phyloP scores from a whole-genome alignment of 306 rosid genomes.

The Astragalus membranaceus region DNA sequence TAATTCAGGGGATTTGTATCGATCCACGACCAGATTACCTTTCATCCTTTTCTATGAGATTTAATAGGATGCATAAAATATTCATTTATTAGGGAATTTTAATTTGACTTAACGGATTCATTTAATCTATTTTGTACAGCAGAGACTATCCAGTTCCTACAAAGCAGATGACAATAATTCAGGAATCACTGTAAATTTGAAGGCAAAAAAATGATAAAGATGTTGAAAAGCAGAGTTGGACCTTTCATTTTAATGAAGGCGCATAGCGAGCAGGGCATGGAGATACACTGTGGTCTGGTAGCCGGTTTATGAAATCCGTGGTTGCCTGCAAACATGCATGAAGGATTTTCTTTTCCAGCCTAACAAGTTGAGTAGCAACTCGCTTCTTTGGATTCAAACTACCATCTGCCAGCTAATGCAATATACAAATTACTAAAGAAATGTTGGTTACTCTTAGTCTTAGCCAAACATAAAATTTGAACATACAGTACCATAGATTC shows the following conservation, averaged over 20 bases:
- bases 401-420: conserved; percentile 54
- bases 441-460: background rate
- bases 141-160: conserved; percentile 21
- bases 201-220: background rate
- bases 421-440: conserved; percentile 19
- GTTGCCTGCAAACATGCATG: conserved; percentile 78
- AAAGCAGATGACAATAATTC: background rate
- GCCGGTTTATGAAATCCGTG: conserved; percentile 49
- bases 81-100: background rate
- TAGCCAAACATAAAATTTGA: background rate
- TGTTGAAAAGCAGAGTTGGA: background rate
- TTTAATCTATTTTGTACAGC: conserved; percentile 15
- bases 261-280: conserved; percentile 91
- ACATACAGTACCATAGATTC: conserved; percentile 58
- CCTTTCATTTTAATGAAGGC: conserved; percentile 71
- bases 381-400: conserved; percentile 71
- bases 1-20: background rate
- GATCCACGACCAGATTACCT: background rate
- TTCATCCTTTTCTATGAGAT: conserved; percentile 4
- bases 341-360: conserved; percentile 82
- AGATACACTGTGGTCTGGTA: conserved; percentile 72
- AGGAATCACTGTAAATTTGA: background rate
- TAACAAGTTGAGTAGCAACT: conserved; percentile 78
- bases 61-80: background rate
- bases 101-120: conserved; percentile 28